Evolutionary conservation across 2,329 filamentous ascomycete genomes (phyloP).

Genomic region (Xylaria sp.): DNA sequence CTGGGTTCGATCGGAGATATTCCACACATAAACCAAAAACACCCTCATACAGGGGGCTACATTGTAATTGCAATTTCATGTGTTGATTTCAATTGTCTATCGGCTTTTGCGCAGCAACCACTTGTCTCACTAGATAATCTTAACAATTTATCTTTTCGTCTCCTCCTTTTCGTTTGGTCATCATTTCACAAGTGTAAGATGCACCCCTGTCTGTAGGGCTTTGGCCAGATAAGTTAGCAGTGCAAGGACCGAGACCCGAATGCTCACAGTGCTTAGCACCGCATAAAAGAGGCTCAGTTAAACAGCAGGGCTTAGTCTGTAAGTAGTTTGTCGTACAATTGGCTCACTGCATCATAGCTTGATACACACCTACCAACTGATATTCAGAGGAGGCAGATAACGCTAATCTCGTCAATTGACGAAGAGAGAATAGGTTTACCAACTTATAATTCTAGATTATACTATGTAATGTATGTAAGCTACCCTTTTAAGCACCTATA

Average conservation of each 20-base stretch:
- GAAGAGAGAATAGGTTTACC: no score
- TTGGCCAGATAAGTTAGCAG: not conserved
- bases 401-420: no score
- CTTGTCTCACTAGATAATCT: not conserved
- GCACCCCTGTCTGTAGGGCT: not conserved
- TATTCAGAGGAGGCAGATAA: no score
- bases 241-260: constrained; percentile 4
- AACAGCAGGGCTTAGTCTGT: not conserved
- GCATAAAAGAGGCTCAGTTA: not conserved
- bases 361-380: no score
- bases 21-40: not conserved
- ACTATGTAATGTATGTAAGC: no score
- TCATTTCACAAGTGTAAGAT: not conserved
- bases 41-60: not conserved
- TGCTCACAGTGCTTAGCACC: not conserved
- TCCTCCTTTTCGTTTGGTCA: not conserved
- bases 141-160: not conserved
- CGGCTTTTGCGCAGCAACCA: not conserved
- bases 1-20: not conserved
- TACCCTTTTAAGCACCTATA: no score
- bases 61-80: not conserved
- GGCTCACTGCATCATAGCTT: no score
- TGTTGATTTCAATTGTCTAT: not conserved
- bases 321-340: no score
- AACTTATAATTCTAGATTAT: no score